Base-by-base conservation (phyloP, 495 filamentous ascomycete genomes). In the Neurospora sp. region DNA sequence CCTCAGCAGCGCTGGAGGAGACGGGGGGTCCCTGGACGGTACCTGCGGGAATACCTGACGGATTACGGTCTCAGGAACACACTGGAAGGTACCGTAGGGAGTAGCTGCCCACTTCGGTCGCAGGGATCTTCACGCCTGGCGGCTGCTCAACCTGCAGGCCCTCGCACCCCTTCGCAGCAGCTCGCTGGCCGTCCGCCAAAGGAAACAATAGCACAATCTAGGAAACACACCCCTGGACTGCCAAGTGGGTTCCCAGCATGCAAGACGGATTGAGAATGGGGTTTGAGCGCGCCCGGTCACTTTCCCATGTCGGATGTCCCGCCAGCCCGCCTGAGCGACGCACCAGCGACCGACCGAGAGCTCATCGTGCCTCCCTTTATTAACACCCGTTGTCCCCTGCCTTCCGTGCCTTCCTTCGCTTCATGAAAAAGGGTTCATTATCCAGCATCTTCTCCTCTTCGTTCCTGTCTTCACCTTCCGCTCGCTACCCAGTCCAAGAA, bases 211-310 rank as follows among this genome's bases (percentile, higher is more conserved):
- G 53, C 14, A 66, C 53, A 66, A 66, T 18, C 53, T 61, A 61
- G 53, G 53, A 61, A 35, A 61, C 53, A 61, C 53, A 35, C 53
- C 53, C 53, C 53, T 66, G 44, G 59, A 31, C 71, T 35, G 71
- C 48, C 40, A 39, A 73, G 69, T 69, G 68, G 16, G 53, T 37
- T 46, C 42, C 46, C 44, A 41, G 42, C 42, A 66, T 48, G 46
- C 46, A 71, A 68, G 59, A 71, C 31, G 41, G 70, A 73, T 41
- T 73, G 72, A 70, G 73, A 72, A 79, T 79, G 77, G 78, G 76
- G 78, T 77, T 79, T 79, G 74, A 72, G 72, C 76, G 73, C 72
- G 75, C 78, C 76, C 74, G 72, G 76, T 75, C 73, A 78, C 71
- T 77, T 78, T 78, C 76, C 75, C 78, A 78, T 78, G 75, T 76